A percentile compares a stretch with the other conserved stretches of the same genome.
Conservation (phyloP, 306 rosid species). For the Acacia confusa region DNA sequence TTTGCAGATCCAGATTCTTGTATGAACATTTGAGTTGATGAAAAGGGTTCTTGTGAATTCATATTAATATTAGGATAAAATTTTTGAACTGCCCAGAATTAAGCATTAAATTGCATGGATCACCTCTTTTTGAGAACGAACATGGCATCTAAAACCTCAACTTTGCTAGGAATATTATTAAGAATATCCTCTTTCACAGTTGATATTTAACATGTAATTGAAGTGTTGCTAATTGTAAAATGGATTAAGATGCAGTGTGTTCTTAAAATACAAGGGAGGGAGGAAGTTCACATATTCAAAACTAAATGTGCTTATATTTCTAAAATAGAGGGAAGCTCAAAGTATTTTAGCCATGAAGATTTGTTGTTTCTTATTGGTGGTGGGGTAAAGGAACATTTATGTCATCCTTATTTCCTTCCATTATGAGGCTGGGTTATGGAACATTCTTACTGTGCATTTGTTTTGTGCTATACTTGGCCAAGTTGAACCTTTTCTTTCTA, state of each 20-base stretch:
- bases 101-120: background rate
- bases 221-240: background rate
- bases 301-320: background rate
- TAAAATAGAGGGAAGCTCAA: no score
- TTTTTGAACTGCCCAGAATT: background rate
- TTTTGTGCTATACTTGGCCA: background rate
- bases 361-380: background rate
- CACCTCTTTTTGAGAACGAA: background rate
- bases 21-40: slow-evolving; percentile 20
- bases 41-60: slow-evolving; percentile 13
- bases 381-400: background rate
- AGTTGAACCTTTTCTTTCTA: slow-evolving; percentile 7
- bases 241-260: background rate
- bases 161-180: background rate
- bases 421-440: slow-evolving; percentile 28
- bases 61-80: background rate
- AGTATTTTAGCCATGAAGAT: background rate
- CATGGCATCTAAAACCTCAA: background rate
- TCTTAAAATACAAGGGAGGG: background rate
- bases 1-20: slow-evolving; percentile 17
- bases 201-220: background rate
- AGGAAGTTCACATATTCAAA: background rate
- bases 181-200: background rate
- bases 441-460: slow-evolving; percentile 5
- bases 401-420: slow-evolving; percentile 4